Conservation (phyloP, 352 stramenopile species). For the Globisporangium spiculum region DNA sequence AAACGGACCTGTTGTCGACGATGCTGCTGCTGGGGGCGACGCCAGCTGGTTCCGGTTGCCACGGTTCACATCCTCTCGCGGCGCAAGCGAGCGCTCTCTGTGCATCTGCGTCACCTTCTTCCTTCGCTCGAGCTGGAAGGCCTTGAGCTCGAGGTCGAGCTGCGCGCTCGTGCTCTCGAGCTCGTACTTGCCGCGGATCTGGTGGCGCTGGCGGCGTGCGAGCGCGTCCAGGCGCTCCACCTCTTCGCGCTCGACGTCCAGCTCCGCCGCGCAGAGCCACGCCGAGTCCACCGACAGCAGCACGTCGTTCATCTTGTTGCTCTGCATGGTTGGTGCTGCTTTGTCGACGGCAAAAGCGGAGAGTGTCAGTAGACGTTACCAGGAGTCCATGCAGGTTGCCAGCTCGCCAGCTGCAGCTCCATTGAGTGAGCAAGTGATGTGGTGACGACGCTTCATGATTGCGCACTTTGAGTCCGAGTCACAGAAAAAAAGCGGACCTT, state of each 20-base stretch:
- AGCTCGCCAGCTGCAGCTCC: too few species aligned
- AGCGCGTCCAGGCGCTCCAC: constrained; percentile 94
- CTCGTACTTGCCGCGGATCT: constrained; percentile 50
- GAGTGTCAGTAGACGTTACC: background rate
- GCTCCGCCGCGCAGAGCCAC: constrained; percentile 57
- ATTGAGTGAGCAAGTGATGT: too few species aligned
- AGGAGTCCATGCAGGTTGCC: background rate
- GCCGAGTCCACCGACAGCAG: constrained; percentile 45
- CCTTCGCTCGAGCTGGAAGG: constrained; percentile 38
- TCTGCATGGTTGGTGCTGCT: constrained; percentile 21
- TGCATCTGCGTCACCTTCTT: constrained; percentile 1
- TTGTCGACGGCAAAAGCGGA: background rate
- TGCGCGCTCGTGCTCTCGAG: constrained; percentile 34
- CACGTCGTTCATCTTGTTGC: constrained; percentile 24
- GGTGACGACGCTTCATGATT: too few species aligned
- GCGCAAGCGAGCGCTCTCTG: constrained; percentile 17
- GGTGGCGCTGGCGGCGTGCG: constrained; percentile 86
- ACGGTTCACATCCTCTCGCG: background rate
- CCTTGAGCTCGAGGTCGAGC: constrained; percentile 50
- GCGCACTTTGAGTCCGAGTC: too few species aligned
- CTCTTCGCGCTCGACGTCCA: constrained; percentile 73
- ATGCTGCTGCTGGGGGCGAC: constrained; percentile 6
- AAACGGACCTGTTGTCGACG: background rate
- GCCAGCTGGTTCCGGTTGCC: constrained; percentile 1
- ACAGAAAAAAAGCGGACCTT: too few species aligned